These are phyloP conservation scores for Acer saccharum DNA, from an alignment of 345 rosid genomes.

Conservation along the genomic window DNA sequence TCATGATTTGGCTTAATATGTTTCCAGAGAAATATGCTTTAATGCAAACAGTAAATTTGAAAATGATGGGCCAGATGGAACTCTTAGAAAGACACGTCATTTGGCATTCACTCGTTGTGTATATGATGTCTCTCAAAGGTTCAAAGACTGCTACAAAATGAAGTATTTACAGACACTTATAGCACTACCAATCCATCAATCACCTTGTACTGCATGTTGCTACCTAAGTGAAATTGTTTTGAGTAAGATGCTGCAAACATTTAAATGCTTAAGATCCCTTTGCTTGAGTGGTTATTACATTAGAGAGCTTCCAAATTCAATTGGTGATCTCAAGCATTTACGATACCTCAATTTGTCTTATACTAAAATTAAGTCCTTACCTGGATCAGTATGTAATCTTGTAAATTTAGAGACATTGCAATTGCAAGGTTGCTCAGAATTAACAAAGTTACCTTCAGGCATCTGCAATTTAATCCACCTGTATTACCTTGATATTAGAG, in stretches of 20 bases:
- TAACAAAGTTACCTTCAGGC: background rate
- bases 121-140: background rate
- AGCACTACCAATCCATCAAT: background rate
- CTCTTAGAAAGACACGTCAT: background rate
- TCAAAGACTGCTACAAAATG: background rate
- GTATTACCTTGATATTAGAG: background rate
- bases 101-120: background rate
- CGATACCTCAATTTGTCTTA: slow-evolving; percentile 19
- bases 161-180: background rate
- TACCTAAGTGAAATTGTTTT: background rate
- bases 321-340: slow-evolving; percentile 16
- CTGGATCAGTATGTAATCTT: slow-evolving; percentile 2
- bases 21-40: background rate
- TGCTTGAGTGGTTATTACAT: background rate
- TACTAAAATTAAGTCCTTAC: slow-evolving; percentile 12
- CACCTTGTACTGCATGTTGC: background rate
- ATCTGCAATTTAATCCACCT: background rate
- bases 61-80: background rate
- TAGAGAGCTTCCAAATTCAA: background rate
- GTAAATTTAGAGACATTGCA: slow-evolving; percentile 9
- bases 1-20: slow-evolving; percentile 1
- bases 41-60: background rate
- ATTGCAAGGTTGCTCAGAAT: background rate
- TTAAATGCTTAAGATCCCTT: background rate
- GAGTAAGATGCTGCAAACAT: background rate